These are phyloP conservation scores for Eucalyptus melliodora DNA, from an alignment of 345 rosid species.

Conservation along the genomic window DNA sequence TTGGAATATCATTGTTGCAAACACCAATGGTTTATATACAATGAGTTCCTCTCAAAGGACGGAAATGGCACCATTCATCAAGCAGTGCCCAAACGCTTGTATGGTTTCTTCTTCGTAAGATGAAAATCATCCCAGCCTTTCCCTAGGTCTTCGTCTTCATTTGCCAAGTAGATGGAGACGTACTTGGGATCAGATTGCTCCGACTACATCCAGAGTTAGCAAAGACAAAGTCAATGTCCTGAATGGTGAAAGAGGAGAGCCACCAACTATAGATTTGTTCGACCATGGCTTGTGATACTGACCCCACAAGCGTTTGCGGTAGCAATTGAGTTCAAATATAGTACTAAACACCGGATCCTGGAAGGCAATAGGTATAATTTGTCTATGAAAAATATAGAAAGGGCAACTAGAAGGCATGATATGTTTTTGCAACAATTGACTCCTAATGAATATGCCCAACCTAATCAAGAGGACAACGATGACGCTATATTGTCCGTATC, in stretches of 20 bases:
- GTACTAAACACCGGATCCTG: not conserved
- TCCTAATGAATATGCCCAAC: not conserved
- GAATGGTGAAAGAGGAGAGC: not conserved
- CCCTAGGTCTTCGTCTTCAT: not conserved
- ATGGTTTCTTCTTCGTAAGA: too few species aligned
- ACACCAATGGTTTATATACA: too few species aligned
- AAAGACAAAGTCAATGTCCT: not conserved
- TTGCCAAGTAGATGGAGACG: not conserved
- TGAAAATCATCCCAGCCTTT: not conserved
- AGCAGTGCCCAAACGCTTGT: too few species aligned
- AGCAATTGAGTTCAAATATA: not conserved
- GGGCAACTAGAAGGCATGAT: not conserved
- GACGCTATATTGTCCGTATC: not conserved
- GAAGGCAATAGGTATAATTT: not conserved
- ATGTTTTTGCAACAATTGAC: not conserved
- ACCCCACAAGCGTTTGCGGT: not conserved
- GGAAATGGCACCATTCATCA: too few species aligned
- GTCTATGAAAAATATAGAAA: not conserved
- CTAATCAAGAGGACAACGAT: not conserved
- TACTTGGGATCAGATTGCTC: not conserved
- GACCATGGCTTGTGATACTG: not conserved
- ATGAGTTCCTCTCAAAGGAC: too few species aligned
- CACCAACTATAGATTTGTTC: not conserved
- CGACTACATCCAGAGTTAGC: not conserved
- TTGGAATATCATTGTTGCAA: too few species aligned